A percentile compares a stretch with the other conserved stretches of the same genome.
phyloP scores from a whole-genome alignment of 345 rosid genomes.

The Salix koriyanagi region DNA sequence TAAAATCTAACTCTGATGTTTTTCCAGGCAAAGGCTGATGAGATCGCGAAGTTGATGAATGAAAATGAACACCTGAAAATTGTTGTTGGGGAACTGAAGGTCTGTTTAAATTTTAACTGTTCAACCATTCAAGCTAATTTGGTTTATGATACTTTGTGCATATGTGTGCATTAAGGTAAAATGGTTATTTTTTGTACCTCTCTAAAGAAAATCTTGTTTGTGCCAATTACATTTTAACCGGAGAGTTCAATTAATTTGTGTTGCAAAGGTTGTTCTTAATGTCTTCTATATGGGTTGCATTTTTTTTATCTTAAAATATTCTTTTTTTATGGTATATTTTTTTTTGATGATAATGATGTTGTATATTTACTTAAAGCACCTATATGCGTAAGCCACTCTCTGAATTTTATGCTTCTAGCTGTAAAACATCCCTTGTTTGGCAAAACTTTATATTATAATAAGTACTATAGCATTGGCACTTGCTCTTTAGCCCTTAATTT shows the following conservation, averaged over 20 bases:
- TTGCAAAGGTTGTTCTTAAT: not conserved
- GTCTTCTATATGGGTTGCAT: not conserved
- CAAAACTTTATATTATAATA: not conserved
- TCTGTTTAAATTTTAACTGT: slow-evolving; percentile 26
- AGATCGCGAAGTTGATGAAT: slow-evolving; percentile 87
- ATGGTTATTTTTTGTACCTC: not conserved
- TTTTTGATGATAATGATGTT: not conserved
- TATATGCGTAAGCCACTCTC: not conserved
- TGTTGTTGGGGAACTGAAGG: slow-evolving; percentile 85
- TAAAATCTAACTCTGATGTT: slow-evolving; percentile 10
- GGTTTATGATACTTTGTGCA: not conserved
- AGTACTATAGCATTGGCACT: not conserved
- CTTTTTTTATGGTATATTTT: not conserved
- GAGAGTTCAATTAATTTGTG: not conserved
- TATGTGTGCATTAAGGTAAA: not conserved
- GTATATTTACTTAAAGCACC: not conserved
- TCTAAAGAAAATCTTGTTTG: not conserved
- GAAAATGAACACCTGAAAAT: slow-evolving; percentile 90
- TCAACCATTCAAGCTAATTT: not conserved
- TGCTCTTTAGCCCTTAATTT: not conserved
- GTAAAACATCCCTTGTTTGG: not conserved
- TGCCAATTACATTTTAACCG: not conserved
- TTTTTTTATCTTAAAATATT: not conserved
- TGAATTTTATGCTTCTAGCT: not conserved
- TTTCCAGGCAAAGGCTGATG: slow-evolving; percentile 97